Conservation (phyloP, 768 basidiomycete species). For the Suillus cothurnatus region DNA sequence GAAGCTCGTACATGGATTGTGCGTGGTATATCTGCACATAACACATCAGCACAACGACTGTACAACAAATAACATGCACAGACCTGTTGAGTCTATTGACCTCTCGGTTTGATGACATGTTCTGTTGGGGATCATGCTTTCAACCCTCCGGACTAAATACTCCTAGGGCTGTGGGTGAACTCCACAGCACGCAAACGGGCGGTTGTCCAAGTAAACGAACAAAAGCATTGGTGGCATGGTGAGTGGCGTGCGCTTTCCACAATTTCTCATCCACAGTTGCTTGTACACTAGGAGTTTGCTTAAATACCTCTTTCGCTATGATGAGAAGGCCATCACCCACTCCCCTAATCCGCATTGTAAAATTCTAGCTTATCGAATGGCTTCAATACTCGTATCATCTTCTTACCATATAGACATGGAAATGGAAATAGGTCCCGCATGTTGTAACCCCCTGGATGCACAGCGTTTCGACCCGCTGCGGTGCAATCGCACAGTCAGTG, state of each 20-base stretch:
- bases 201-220: neutral
- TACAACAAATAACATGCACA: neutral
- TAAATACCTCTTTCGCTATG: neutral
- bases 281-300: neutral
- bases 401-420: neutral
- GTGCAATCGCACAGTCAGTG: slow-evolving; percentile 22
- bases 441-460: neutral
- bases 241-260: neutral
- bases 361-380: neutral
- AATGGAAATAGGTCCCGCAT: slow-evolving; percentile 11
- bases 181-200: neutral
- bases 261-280: neutral
- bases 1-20: slow-evolving; percentile 17
- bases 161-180: neutral
- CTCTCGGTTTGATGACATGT: neutral
- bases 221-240: neutral
- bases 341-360: neutral
- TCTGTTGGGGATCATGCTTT: neutral
- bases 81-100: no score
- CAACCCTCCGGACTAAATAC: neutral
- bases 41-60: neutral
- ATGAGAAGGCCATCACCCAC: no score
- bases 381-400: neutral
- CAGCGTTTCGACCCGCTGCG: neutral
- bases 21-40: slow-evolving; percentile 17